Evolutionary conservation across 371 early-diverging fungal species (phyloP).

Genomic region (Cokeromyces recurvatus): DNA sequence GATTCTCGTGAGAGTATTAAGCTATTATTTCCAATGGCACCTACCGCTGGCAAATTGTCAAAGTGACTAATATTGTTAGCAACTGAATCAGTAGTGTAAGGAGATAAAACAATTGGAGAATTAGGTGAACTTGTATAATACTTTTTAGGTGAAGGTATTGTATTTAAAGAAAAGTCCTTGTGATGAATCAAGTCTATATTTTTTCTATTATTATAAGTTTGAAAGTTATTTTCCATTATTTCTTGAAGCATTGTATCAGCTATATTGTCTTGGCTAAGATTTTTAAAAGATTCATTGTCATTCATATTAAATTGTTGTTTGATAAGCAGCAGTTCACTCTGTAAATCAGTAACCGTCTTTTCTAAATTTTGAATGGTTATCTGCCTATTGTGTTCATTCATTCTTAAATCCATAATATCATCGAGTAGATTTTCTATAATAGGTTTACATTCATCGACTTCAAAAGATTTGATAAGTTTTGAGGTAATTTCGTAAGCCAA

Average conservation of each 20-base stretch:
- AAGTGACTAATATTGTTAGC: too few species aligned
- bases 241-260: neutral
- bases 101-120: slow-evolving; percentile 17
- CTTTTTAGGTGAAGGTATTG: too few species aligned
- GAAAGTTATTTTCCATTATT: too few species aligned
- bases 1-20: slow-evolving; percentile 12
- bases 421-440: slow-evolving; percentile 72
- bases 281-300: slow-evolving; percentile 12
- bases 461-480: slow-evolving; percentile 62
- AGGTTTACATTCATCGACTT: slow-evolving; percentile 63
- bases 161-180: too few species aligned
- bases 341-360: slow-evolving; percentile 66
- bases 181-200: too few species aligned
- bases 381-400: slow-evolving; percentile 56
- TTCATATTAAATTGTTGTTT: slow-evolving; percentile 53
- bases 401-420: slow-evolving; percentile 70
- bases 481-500: slow-evolving; percentile 56
- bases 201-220: too few species aligned
- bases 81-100: neutral
- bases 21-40: neutral
- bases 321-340: slow-evolving; percentile 71
- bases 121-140: slow-evolving; percentile 11
- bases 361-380: slow-evolving; percentile 60
- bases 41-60: too few species aligned
- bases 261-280: slow-evolving; percentile 12